Conservation (phyloP, 2,329 filamentous ascomycete genomes). For the Xylogone sp. region DNA sequence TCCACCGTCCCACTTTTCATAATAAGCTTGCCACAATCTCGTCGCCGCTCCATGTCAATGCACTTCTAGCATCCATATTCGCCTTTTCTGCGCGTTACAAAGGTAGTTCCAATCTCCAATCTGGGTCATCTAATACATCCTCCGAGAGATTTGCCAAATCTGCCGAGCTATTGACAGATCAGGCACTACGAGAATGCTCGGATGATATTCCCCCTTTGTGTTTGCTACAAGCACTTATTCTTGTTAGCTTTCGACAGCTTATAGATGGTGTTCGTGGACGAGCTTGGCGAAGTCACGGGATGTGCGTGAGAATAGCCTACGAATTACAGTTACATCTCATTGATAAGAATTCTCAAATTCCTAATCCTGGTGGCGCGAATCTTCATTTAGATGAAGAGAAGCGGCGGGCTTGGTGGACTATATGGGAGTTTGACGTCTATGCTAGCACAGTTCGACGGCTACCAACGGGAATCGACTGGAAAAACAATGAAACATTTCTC, state of each 20-base stretch:
- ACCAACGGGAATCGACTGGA: constrained; percentile 32
- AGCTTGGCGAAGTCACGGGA: constrained; percentile 32
- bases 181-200: constrained; percentile 26
- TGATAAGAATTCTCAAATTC: constrained; percentile 3
- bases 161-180: constrained; percentile 22
- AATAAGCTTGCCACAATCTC: constrained; percentile 4
- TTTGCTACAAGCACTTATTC: constrained; percentile 32
- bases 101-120: neutral
- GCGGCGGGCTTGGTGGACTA: constrained; percentile 34
- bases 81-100: constrained; percentile 21
- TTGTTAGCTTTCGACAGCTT: constrained; percentile 32
- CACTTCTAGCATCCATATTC: constrained; percentile 29
- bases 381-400: constrained; percentile 32
- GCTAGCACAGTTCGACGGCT: constrained; percentile 33
- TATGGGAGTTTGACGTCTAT: constrained; percentile 40
- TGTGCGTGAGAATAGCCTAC: constrained; percentile 19
- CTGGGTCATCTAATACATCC: neutral
- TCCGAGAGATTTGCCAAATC: constrained; percentile 19
- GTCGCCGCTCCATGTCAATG: constrained; percentile 12
- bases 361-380: constrained; percentile 7
- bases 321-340: constrained; percentile 12
- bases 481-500: constrained; percentile 30
- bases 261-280: constrained; percentile 31
- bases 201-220: constrained; percentile 30
- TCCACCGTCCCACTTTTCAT: constrained; percentile 10